Evolutionary conservation across 2,329 filamentous ascomycete species (phyloP).

Genomic region (Sodiomyces alkalinus): DNA sequence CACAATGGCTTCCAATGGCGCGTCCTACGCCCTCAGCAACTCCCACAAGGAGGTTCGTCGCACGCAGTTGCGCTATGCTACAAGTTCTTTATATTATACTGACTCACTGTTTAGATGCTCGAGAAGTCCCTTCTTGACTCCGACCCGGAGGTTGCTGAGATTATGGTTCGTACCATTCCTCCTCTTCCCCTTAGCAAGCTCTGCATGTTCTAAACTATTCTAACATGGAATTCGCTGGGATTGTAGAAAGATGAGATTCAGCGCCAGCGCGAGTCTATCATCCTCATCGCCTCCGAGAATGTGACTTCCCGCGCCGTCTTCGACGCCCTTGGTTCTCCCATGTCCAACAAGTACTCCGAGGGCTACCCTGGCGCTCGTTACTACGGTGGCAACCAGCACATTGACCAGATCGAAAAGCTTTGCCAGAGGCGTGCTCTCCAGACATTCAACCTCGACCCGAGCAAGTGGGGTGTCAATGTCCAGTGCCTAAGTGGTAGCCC

Average conservation of each 20-base stretch:
- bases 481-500: constrained; percentile 87
- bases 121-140: constrained; percentile 85
- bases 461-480: constrained; percentile 97
- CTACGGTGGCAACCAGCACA: constrained; percentile 98
- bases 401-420: constrained; percentile 86
- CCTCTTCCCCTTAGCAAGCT: background rate
- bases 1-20: constrained; percentile 24
- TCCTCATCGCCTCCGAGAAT: constrained; percentile 98
- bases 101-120: constrained; percentile 55
- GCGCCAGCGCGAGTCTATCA: constrained; percentile 95
- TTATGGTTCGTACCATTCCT: constrained; percentile 59
- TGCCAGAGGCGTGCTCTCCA: constrained; percentile 90
- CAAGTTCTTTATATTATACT: constrained; percentile 13
- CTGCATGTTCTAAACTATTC: constrained; percentile 7
- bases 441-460: constrained; percentile 72
- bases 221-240: too few species aligned
- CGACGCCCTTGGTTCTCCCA: constrained; percentile 86
- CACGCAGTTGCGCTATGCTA: background rate
- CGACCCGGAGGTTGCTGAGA: constrained; percentile 86
- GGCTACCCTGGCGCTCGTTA: constrained; percentile 96
- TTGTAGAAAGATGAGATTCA: constrained; percentile 91
- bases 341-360: constrained; percentile 99
- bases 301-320: constrained; percentile 97
- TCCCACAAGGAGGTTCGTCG: constrained; percentile 38
- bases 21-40: constrained; percentile 36